Percentiles rank a stretch among this genome's conserved stretches.
Conservation (phyloP, 164 flowering plant genomes). For the Magnolia officinalis region DNA sequence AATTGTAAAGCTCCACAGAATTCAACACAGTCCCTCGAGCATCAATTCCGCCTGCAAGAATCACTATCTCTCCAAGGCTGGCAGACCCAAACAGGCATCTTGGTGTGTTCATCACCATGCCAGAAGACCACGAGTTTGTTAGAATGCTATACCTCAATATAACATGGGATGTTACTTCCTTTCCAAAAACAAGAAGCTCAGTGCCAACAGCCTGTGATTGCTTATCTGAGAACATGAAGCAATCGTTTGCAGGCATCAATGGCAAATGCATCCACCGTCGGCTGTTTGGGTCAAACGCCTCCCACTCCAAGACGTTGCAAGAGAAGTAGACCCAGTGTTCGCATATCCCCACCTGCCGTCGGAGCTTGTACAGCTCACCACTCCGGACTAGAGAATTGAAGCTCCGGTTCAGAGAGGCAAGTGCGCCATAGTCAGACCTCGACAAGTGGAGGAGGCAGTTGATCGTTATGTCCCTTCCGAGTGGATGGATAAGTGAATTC, state of each 20-base stretch:
- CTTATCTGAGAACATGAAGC: slow-evolving; percentile 79
- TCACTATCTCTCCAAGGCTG: slow-evolving; percentile 76
- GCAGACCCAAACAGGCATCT: slow-evolving; percentile 90
- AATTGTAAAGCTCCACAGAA: slow-evolving; percentile 81
- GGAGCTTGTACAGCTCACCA: slow-evolving; percentile 67
- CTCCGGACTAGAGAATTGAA: slow-evolving; percentile 53
- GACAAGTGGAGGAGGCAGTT: slow-evolving; percentile 69
- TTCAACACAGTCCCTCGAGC: slow-evolving; percentile 51
- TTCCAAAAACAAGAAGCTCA: slow-evolving; percentile 91
- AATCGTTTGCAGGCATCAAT: slow-evolving; percentile 60
- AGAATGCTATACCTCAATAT: slow-evolving; percentile 72
- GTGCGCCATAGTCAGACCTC: slow-evolving; percentile 73
- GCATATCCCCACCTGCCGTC: slow-evolving; percentile 49
- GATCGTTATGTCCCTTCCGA: slow-evolving; percentile 73
- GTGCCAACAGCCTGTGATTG: slow-evolving; percentile 94
- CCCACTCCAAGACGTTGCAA: slow-evolving; percentile 79
- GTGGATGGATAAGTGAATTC: slow-evolving; percentile 43
- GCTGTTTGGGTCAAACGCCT: slow-evolving; percentile 72
- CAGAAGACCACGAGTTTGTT: slow-evolving; percentile 80
- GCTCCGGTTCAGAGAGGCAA: slow-evolving; percentile 62
- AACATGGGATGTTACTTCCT: slow-evolving; percentile 52
- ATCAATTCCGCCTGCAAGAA: slow-evolving; percentile 90
- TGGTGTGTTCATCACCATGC: slow-evolving; percentile 69
- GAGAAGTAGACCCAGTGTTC: slow-evolving; percentile 97
- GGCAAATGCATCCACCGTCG: slow-evolving; percentile 85